Evolutionary conservation across 345 rosid species (phyloP), one percentile per base, ranked within the genome.

Genomic region (Arabidopsis arenosa): DNA sequence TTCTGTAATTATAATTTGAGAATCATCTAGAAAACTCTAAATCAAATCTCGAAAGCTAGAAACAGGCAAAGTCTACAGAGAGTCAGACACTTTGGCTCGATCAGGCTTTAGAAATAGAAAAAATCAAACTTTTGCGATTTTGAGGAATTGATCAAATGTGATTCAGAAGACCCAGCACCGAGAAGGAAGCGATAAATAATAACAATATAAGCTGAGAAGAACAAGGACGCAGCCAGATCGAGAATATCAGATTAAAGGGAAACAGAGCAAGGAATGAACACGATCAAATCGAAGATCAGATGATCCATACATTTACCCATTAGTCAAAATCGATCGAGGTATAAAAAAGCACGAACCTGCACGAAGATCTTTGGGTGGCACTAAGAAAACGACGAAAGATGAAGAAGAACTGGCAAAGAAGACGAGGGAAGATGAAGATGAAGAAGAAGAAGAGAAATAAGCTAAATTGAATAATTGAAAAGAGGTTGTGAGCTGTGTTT

Each of bases 401-500:
- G 73, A 45, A 54, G 52, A 70, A 23, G 60, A 77, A 43, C 53
- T 63, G 65, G 54, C n/a, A 48, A 55, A 45, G 55, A 44, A 12
- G 80, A 69, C 28, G 14, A 74, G 21, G 55, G 40, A 55, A 15
- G 28, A 57, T 26, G 39, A 55, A 33, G 67, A 18, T 43, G 40
- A 57, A 36, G 55, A 28, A 28, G 51, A 17, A 44, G 7, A 5
- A 6, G 3, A 4, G 4, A 5, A 18, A 30, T 37, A 63, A 56
- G 66, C 17, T 9, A 3, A 54, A 70, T 70, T 55, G 75, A 77
- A 63, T 63, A 15, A 68, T 61, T 62, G 43, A 57, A 67, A 69
- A 54, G 55, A 68, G 65, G 52, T 63, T 63, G 60, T 63, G 76
- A 58, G 72, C 66, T 77, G 75, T 77, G 75, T 63, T 53, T 68